Conservation (phyloP, 768 basidiomycete genomes). For the Suillus clintonianus region DNA sequence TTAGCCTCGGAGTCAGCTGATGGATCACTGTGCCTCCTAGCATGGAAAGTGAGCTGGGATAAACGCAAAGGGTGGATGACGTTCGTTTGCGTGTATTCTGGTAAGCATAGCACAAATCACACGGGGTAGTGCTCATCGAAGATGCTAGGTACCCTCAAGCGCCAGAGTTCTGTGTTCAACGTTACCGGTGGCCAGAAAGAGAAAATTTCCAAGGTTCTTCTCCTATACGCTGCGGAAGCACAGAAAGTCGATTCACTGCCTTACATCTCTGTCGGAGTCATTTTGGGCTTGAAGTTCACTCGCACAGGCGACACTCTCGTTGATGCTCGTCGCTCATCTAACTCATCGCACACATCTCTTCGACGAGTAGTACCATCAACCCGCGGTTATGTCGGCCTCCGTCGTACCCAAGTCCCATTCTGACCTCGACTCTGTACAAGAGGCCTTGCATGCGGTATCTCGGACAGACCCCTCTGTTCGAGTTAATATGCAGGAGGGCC, state of each 20-base stretch:
- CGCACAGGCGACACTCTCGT: constrained; percentile 87
- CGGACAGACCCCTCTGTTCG: constrained; percentile 93
- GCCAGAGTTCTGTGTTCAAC: constrained; percentile 64
- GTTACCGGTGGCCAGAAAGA: constrained; percentile 69
- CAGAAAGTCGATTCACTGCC: constrained; percentile 80
- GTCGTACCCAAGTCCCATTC: constrained; percentile 80
- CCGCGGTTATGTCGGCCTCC: constrained; percentile 84
- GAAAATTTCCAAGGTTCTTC: constrained; percentile 69
- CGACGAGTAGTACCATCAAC: constrained; percentile 72
- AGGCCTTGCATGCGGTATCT: constrained; percentile 67
- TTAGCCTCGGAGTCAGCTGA: constrained; percentile 46
- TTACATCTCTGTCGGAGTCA: constrained; percentile 82
- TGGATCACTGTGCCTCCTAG: constrained; percentile 62
- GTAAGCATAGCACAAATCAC: constrained; percentile 37
- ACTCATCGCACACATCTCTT: constrained; percentile 42
- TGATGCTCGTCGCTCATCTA: constrained; percentile 41
- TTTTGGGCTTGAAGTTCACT: constrained; percentile 80
- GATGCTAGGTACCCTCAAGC: constrained; percentile 58
- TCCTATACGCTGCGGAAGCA: constrained; percentile 76
- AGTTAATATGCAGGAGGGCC: constrained; percentile 77
- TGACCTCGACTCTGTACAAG: constrained; percentile 76
- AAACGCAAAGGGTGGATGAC: constrained; percentile 89
- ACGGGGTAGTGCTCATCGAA: constrained; percentile 1
- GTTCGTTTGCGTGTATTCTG: constrained; percentile 86
- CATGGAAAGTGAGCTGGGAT: constrained; percentile 92